phyloP scores from a whole-genome alignment of 257 asterid genomes.

The Phtheirospermum japonicum region DNA sequence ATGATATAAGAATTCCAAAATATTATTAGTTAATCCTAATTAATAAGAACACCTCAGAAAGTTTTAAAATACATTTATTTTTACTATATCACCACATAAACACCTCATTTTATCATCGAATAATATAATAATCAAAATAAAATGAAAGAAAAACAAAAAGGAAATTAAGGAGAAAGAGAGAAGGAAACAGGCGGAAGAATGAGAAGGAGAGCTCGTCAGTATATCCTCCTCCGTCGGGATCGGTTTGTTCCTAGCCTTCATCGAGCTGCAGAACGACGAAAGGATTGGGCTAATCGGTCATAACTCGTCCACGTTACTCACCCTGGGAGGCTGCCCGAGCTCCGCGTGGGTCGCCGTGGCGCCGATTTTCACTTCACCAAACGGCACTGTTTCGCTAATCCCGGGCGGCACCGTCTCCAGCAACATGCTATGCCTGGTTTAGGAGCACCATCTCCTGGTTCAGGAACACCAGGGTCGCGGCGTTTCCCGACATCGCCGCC shows the following conservation, averaged over 20 bases:
- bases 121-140: no score
- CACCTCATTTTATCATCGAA: no score
- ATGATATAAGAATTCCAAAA: no score
- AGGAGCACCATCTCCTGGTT: constrained; percentile 90
- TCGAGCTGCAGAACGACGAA: constrained; percentile 76
- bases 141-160: no score
- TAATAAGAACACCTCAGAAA: no score
- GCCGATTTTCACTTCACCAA: constrained; percentile 44
- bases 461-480: constrained; percentile 71
- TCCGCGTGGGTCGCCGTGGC: constrained; percentile 57
- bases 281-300: constrained; percentile 75
- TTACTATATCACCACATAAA: no score
- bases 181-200: no score
- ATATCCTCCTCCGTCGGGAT: constrained; percentile 91
- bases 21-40: no score
- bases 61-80: no score
- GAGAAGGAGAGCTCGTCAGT: constrained; percentile 76
- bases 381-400: constrained; percentile 59
- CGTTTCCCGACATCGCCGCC: constrained; percentile 52
- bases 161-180: no score
- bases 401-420: constrained; percentile 75
- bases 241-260: constrained; percentile 80
- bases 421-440: constrained; percentile 66
- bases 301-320: constrained; percentile 76
- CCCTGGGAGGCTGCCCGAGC: constrained; percentile 82